Evolutionary conservation across 2,329 filamentous ascomycete genomes (phyloP).

Genomic region (Dissoconium aciculare): DNA sequence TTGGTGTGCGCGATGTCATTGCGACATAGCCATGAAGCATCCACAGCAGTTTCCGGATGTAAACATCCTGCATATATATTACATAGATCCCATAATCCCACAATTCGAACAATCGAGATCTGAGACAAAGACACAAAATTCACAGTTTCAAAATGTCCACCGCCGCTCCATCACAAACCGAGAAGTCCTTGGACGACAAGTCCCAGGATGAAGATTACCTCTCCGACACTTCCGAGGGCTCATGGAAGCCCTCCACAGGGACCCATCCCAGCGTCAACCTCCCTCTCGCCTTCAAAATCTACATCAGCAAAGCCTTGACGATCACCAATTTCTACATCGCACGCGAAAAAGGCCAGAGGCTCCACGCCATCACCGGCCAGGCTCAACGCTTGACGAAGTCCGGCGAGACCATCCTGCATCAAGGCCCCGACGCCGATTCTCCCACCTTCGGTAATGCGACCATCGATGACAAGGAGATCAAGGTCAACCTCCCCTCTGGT

Average conservation of each 20-base stretch:
- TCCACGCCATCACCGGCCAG: conserved; percentile 1
- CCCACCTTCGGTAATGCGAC: background rate
- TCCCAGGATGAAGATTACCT: too few relatives aligned
- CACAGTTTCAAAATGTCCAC: too few relatives aligned
- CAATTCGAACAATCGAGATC: too few relatives aligned
- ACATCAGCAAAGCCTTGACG: background rate
- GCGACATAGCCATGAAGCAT: too few relatives aligned
- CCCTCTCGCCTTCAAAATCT: conserved; percentile 1
- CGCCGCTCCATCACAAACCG: too few relatives aligned
- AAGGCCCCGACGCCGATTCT: background rate
- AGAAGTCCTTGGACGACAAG: too few relatives aligned
- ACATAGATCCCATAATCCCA: too few relatives aligned
- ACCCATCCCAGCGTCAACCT: conserved; percentile 2
- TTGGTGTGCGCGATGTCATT: too few relatives aligned
- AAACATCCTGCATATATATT: too few relatives aligned
- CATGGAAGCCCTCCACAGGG: background rate
- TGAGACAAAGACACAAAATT: too few relatives aligned
- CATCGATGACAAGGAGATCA: background rate
- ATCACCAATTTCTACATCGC: conserved; percentile 1
- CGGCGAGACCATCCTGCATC: conserved; percentile 1
- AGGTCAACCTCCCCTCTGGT: background rate
- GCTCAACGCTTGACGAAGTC: background rate
- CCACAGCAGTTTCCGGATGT: too few relatives aligned
- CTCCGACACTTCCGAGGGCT: background rate
- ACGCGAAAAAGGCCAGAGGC: background rate